Base-by-base conservation (phyloP, 371 early-diverging fungal genomes). In the Mortierella sp. region DNA sequence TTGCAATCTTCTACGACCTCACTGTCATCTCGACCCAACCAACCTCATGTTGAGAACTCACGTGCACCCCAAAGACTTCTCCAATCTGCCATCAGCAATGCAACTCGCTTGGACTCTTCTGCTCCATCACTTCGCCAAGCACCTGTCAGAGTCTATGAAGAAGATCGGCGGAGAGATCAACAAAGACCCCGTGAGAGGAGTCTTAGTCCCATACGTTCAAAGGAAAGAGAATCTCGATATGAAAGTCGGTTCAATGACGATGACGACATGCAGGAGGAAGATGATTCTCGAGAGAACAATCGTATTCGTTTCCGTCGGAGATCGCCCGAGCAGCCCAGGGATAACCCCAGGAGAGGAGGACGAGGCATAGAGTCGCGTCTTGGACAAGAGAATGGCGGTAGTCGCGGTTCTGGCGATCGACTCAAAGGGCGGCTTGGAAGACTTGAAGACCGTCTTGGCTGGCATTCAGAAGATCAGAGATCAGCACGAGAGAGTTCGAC, bases 371-470 rank as follows among this genome's bases (percentile, higher is more conserved):
- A 58, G 29, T 45, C 76, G 3, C 76, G 76, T 7, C 71, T 75
- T 43, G 76, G 76, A 12, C 57, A 37, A 29, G 37, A 11, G 30
- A 57, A 57, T 26, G 57, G 23, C 1, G 53, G 53, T 23, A 9
- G 37, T 37, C 37, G 37, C 7, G 37, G 37, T 21, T 53, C 18
- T 23, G 23, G 53, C 6, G 75, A 67, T 44, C 76, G 68, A 2
- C 25, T 66, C 18, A 43, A 61, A 28, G 76, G 76, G 9, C 67
- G 76, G 4, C 51, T 70, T 23, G 66, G 75, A 47, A 68, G 64
- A 23, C 66, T 75, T 25, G 72, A 77, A 30, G 68, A 68, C 44
- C 72, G 77, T 18, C 72, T 72, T 26, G 77, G 75, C 19, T 52
- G 26, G 52, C 53, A 60, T 51, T 52, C 18, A 25, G 60, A 70